phyloP scores from a whole-genome alignment of 1,284 basidiomycete genomes.

The Melampsora americana region DNA sequence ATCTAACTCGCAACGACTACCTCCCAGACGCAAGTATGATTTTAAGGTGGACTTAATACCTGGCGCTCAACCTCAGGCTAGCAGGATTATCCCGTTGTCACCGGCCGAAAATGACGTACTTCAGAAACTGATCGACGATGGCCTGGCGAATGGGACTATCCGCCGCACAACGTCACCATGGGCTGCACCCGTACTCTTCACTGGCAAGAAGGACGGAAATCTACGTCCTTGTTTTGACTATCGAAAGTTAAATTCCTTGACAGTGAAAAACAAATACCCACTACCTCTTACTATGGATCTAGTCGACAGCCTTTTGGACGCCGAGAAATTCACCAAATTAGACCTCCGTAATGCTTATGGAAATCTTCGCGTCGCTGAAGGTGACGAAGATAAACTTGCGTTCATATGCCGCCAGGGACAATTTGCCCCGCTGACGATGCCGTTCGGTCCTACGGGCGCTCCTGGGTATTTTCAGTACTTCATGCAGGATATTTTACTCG shows the following conservation, averaged over 20 bases:
- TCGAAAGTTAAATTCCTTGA: too few relatives aligned
- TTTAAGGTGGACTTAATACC: constrained; percentile 2
- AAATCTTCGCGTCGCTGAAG: background rate
- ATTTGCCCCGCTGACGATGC: constrained; percentile 7
- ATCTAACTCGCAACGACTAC: background rate
- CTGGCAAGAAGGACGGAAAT: background rate
- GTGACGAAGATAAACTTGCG: too few relatives aligned
- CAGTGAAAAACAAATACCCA: too few relatives aligned
- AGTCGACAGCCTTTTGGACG: background rate
- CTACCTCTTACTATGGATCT: constrained; percentile 3
- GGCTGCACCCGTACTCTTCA: background rate
- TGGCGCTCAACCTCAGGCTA: background rate
- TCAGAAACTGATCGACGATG: constrained; percentile 1
- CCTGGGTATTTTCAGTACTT: background rate
- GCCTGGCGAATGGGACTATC: background rate
- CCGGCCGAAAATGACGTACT: constrained; percentile 14
- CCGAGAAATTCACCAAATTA: background rate
- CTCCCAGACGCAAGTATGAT: background rate
- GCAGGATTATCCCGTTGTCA: background rate
- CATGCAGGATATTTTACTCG: background rate
- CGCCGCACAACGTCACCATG: background rate
- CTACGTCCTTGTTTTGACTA: background rate
- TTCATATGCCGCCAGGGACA: background rate
- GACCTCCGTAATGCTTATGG: background rate
- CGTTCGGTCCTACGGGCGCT: background rate